These are phyloP conservation scores for Celoporthe dispersa DNA, from an alignment of 2,329 filamentous ascomycete species.

Conservation along the genomic window DNA sequence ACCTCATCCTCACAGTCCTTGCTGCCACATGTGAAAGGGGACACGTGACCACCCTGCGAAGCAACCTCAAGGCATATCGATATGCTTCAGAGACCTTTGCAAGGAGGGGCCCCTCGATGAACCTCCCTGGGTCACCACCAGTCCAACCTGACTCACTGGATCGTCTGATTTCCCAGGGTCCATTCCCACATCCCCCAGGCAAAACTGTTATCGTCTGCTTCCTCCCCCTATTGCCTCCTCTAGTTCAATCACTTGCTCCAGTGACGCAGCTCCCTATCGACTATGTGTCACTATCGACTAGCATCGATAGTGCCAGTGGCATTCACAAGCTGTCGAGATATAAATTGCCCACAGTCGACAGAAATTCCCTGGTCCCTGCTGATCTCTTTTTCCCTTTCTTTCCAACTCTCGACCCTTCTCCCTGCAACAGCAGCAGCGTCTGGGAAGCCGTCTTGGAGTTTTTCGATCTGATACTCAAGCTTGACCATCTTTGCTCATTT, in stretches of 20 bases:
- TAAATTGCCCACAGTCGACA: background rate
- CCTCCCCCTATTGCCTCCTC: background rate
- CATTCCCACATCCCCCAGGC: background rate
- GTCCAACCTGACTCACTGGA: background rate
- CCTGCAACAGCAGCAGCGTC: background rate
- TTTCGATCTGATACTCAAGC: background rate
- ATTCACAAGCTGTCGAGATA: background rate
- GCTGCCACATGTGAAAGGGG: background rate
- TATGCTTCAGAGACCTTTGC: background rate
- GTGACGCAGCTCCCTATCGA: background rate
- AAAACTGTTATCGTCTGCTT: background rate
- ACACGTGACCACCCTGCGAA: constrained; percentile 6
- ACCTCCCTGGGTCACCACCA: too few relatives aligned
- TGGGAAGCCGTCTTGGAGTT: background rate
- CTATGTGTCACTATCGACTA: background rate
- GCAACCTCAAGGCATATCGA: background rate
- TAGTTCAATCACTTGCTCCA: background rate
- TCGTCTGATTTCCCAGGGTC: background rate
- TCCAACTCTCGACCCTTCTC: background rate
- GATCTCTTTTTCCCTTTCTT: background rate
- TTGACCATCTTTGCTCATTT: background rate
- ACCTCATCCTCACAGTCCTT: background rate
- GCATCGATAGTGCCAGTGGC: background rate
- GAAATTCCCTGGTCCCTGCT: background rate
- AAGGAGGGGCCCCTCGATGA: background rate